Evolutionary conservation across 768 basidiomycete species (phyloP).

Genomic region (Strobilomyces echinocephalus): DNA sequence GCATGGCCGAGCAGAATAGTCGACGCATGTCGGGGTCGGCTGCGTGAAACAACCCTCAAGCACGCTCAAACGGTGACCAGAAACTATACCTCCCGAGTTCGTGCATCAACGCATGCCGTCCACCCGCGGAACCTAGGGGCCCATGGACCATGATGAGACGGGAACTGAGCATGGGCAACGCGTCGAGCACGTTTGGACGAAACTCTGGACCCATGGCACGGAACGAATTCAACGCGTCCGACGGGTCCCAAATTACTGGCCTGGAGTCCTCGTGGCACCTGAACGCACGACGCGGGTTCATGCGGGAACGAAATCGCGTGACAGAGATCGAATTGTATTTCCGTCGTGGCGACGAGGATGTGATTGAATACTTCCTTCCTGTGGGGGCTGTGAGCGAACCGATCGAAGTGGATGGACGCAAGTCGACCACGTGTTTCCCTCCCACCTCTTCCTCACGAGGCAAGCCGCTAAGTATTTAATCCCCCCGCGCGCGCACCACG

Average conservation of each 20-base stretch:
- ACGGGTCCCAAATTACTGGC: background rate
- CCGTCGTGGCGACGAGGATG: background rate
- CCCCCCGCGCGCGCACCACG: background rate
- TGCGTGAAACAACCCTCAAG: conserved; percentile 8
- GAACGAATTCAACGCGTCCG: background rate
- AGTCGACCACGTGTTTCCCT: conserved; percentile 14
- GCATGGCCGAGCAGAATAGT: background rate
- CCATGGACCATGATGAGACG: background rate
- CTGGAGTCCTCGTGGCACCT: background rate
- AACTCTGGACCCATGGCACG: background rate
- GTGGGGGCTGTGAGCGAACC: background rate
- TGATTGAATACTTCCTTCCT: no score
- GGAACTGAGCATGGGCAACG: background rate
- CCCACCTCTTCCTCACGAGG: conserved; percentile 23
- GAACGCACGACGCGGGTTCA: no score
- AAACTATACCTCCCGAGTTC: background rate
- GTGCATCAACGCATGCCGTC: no score
- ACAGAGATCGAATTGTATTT: background rate
- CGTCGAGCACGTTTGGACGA: background rate
- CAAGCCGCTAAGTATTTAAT: conserved; percentile 25
- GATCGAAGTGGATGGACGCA: background rate
- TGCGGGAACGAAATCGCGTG: background rate
- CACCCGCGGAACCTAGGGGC: background rate
- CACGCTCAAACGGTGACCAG: background rate
- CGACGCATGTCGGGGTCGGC: background rate